These are phyloP conservation scores for Meredithiella fracta DNA, from an alignment of 2,329 filamentous ascomycete genomes.

Conservation along the genomic window DNA sequence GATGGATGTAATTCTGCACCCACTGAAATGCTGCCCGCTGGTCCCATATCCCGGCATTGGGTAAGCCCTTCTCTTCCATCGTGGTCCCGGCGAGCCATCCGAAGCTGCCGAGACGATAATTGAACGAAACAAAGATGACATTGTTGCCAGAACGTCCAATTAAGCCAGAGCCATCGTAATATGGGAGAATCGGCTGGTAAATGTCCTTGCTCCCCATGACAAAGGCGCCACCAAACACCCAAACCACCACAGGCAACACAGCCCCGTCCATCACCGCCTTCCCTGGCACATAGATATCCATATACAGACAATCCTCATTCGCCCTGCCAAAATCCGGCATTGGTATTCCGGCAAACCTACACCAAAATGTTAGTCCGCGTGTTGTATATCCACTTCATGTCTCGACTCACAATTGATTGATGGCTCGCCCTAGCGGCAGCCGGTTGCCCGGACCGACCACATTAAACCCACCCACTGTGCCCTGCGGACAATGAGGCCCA, in stretches of 20 bases:
- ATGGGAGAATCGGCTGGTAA: slow-evolving; percentile 20
- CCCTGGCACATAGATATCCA: slow-evolving; percentile 32
- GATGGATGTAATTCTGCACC: slow-evolving; percentile 29
- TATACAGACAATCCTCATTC: slow-evolving; percentile 32
- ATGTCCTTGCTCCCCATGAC: slow-evolving; percentile 26
- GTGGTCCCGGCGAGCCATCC: slow-evolving; percentile 30
- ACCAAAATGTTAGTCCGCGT: background rate
- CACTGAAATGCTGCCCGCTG: slow-evolving; percentile 31
- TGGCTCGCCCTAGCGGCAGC: slow-evolving; percentile 20
- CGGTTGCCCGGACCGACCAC: slow-evolving; percentile 21
- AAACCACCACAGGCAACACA: slow-evolving; percentile 28
- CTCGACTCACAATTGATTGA: slow-evolving; percentile 21
- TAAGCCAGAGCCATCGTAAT: slow-evolving; percentile 25
- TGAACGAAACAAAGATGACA: slow-evolving; percentile 30
- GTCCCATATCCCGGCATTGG: slow-evolving; percentile 29
- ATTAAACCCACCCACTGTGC: slow-evolving; percentile 18
- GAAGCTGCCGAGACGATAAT: slow-evolving; percentile 33
- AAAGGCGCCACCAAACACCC: slow-evolving; percentile 31
- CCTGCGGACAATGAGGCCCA: slow-evolving; percentile 15
- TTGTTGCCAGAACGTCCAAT: slow-evolving; percentile 22
- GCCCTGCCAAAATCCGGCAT: slow-evolving; percentile 20
- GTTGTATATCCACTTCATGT: background rate
- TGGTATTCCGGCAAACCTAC: slow-evolving; percentile 21
- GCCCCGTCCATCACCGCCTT: slow-evolving; percentile 24
- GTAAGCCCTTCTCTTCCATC: slow-evolving; percentile 25